Evolutionary conservation across 768 basidiomycete genomes (phyloP), one percentile per base, ranked within the genome.

Genomic region (Crassisporium funariophilum): DNA sequence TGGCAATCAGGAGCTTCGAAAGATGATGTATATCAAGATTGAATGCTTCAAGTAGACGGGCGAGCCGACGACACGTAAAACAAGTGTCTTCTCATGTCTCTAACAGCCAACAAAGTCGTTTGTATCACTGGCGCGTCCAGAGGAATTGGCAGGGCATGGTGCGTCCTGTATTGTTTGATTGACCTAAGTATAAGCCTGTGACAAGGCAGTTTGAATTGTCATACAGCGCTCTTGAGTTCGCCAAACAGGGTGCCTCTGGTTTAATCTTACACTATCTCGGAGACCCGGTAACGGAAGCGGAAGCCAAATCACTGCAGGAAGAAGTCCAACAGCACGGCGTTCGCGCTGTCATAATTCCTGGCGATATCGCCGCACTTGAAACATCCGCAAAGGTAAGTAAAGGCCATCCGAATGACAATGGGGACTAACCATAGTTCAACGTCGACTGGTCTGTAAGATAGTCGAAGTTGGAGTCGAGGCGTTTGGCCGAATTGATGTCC

Each of bases 71-170:
- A 25, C 36, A 29, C 40, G 27, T 33, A 24, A 27, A 27, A 27
- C 36, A 11, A 27, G 46, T 25, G n/a, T 27, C 44, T 52, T 49
- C 53, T 43, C 34, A 77, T 75, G 72, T 53, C 66, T 41, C 66
- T 84, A 15, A 73, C 78, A 19, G 55, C 67, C 16, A 69, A 73
- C 56, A 86, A 86, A 60, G 66, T 86, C 31, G 80, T 87, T 12
- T 80, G 79, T 48, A 82, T 90, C 53, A 89, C 87, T 12, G 86
- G 86, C 13, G 74, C 82, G n/a, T 84, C 83, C 5, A 72, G 83
- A 48, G 88, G 86, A 16, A 90, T 90, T 47, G 86, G 88, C 10
- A 73, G 82, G 50, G 83, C 80, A 21, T 84, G 83, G 73, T 73
- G 54, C 35, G 63, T 41, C 23, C 36, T 31, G 27, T 29, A 17